phyloP scores from a whole-genome alignment of 805 yeast species.

The Kazachstania taianensis region DNA sequence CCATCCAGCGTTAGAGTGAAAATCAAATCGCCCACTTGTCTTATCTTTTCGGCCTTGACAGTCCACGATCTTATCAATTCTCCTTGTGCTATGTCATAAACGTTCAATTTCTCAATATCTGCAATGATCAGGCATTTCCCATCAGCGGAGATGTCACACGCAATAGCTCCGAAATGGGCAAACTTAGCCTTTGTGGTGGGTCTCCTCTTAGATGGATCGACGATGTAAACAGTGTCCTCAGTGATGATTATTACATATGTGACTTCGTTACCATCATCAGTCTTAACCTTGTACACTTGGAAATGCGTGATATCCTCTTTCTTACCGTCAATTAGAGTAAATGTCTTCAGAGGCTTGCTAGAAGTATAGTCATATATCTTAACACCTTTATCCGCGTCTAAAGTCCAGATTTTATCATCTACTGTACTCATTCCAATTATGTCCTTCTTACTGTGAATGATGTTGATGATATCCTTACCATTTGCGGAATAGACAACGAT shows the following conservation, averaged over 20 bases:
- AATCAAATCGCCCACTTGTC: conserved; percentile 12
- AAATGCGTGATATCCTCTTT: conserved; percentile 24
- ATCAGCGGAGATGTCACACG: conserved; percentile 12
- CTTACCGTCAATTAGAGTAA: conserved; percentile 27
- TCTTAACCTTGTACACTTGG: conserved; percentile 14
- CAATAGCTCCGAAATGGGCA: conserved; percentile 13
- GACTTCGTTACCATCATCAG: conserved; percentile 8
- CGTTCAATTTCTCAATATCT: conserved; percentile 10
- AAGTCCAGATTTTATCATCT: conserved; percentile 28
- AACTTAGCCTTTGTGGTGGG: conserved; percentile 21
- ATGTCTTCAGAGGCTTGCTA: conserved; percentile 28
- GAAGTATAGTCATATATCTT: conserved; percentile 26
- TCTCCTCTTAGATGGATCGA: conserved; percentile 44
- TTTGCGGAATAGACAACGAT: conserved; percentile 26
- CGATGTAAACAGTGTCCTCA: conserved; percentile 43
- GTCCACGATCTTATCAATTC: conserved; percentile 16
- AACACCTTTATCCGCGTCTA: conserved; percentile 26
- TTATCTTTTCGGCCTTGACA: conserved; percentile 14
- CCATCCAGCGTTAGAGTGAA: conserved; percentile 17
- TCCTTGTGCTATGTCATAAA: conserved; percentile 13
- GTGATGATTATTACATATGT: conserved; percentile 25
- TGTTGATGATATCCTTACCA: conserved; percentile 28
- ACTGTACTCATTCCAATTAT: conserved; percentile 30
- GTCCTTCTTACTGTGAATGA: conserved; percentile 30
- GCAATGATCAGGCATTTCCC: conserved; percentile 19